These are phyloP conservation scores for Pythium utonaiense DNA, from an alignment of 352 stramenopile species.

Conservation along the genomic window DNA sequence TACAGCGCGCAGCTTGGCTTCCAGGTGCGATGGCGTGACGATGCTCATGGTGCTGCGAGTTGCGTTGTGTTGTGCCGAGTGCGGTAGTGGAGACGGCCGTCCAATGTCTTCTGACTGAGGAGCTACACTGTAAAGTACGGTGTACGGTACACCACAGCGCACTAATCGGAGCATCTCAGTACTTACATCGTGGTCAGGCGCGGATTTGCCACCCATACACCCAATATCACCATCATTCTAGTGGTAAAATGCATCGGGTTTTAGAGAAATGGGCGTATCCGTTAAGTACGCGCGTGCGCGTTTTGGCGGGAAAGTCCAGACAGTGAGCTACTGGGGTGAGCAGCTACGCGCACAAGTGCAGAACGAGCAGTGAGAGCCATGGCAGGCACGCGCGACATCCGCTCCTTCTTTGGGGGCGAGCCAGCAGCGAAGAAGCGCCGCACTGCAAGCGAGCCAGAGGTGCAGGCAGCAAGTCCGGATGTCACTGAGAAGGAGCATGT, in stretches of 20 bases:
- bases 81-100: neutral
- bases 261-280: neutral
- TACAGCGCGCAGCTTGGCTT: conserved; percentile 20
- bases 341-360: too few relatives aligned
- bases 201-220: conserved; percentile 5
- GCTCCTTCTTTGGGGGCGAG: conserved; percentile 51
- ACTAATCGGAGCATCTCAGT: neutral
- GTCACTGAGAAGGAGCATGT: neutral
- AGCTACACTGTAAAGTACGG: too few relatives aligned
- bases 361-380: conserved; percentile 2
- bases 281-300: conserved; percentile 2
- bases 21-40: conserved; percentile 19
- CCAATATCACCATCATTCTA: conserved; percentile 4
- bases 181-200: neutral
- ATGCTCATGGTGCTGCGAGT: conserved; percentile 11
- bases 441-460: neutral
- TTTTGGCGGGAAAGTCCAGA: conserved; percentile 10
- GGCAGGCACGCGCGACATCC: conserved; percentile 39
- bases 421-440: conserved; percentile 18
- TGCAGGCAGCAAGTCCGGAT: neutral
- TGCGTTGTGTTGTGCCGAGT: neutral
- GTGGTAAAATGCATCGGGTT: neutral
- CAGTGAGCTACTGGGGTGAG: neutral
- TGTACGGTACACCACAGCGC: neutral
- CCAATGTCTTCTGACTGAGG: neutral